Base-by-base conservation (phyloP, 129 eudicot species). In the Pulicaria dysenterica region DNA sequence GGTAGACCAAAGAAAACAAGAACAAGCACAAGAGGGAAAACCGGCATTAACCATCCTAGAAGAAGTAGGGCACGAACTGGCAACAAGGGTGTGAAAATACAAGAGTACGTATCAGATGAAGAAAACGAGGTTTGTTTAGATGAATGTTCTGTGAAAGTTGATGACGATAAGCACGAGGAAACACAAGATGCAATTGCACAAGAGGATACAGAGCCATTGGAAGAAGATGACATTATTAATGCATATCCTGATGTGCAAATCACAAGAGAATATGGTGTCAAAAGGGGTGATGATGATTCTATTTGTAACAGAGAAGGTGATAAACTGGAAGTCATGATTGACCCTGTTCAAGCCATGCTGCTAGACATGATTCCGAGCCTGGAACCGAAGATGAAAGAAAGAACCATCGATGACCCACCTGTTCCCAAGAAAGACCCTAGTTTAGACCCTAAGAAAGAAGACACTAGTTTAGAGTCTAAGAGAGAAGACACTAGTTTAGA, bases 261-360 rank as follows among this genome's bases (percentile, higher is more conserved):
- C 12, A 45, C 60, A 24, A 16, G 36, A 7, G 74, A 72, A 47
- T 55, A 43, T 70, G 72, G 50, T 53, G 64, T 43, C n/a, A 61
- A 54, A 55, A 37, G 15, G 67, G 66, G 12, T 43, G 81, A 31
- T 67, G 36, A 0, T 36, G 5, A 48, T 64, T 55, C 4, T 41
- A 40, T 34, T 70, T 60, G 31, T 66, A 58, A 56, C 58, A 69
- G 49, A 40, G 73, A 16, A 16, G 69, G 64, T 10, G 85, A 72
- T 63, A 83, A 80, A 64, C 64, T 76, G 49, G 88, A 81, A 69
- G 72, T 82, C 5, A 80, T 58, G 77, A 79, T 76, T 60, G 96
- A 84, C 82, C 99, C 99, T 1, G 73, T 86, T 77, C 80, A 95
- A 56, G 83, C 94, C 46, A 84, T 95, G 94, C 69, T 91, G 57